phyloP scores from a whole-genome alignment of 257 asterid genomes.

The Penstemon newberryi region DNA sequence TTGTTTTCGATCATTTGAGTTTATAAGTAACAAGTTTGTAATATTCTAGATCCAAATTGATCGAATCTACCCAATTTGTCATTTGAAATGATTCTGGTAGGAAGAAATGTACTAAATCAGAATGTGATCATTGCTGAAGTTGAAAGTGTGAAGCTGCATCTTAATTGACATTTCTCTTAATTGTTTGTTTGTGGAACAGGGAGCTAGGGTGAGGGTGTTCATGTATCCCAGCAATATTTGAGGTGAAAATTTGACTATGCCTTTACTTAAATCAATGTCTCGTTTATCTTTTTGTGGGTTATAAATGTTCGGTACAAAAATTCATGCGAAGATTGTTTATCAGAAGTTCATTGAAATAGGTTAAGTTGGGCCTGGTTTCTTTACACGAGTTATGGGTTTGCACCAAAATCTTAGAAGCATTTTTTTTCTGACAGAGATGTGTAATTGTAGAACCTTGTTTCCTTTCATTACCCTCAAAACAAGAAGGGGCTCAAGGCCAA shows the following conservation, averaged over 20 bases:
- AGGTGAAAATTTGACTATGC: not conserved
- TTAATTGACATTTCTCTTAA: not conserved
- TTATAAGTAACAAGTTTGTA: too few species aligned
- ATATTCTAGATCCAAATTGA: too few species aligned
- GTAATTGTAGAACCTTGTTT: not conserved
- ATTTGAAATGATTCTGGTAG: too few species aligned
- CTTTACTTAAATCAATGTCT: not conserved
- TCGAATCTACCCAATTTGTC: too few species aligned
- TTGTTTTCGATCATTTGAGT: too few species aligned
- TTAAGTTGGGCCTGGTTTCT: too few species aligned
- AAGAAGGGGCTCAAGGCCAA: not conserved
- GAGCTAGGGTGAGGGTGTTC: constrained; percentile 19
- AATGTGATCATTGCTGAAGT: too few species aligned
- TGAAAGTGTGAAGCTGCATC: not conserved
- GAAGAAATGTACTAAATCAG: too few species aligned
- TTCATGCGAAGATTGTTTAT: not conserved
- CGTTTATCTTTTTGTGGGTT: not conserved
- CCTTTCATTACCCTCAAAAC: not conserved
- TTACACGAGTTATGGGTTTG: too few species aligned
- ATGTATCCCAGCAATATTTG: constrained; percentile 25
- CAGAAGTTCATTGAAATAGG: too few species aligned
- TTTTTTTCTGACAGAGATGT: too few species aligned
- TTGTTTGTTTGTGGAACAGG: constrained; percentile 4
- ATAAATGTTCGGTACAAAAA: not conserved
- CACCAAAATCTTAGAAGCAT: too few species aligned